Evolutionary conservation across 1,284 basidiomycete species (phyloP), one percentile per base, ranked within the genome.

Genomic region (Leccinum fuscescens): DNA sequence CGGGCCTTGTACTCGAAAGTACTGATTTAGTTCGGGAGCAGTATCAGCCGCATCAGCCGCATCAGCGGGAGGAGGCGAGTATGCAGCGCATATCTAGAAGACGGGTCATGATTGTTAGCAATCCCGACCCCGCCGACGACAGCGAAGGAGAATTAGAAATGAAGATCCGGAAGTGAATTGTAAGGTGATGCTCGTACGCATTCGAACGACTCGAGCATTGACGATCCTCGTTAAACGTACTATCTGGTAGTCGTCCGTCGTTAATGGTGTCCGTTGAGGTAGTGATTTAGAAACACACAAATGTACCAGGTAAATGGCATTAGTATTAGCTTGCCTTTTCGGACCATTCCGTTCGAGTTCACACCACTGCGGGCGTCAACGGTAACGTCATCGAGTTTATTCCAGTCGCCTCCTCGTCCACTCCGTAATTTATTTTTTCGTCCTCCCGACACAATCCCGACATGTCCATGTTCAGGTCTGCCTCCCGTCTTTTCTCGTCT

Each of bases 361-460:
- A 71, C 71, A 71, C 70, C 57, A 12, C 42, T 11, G 44, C 53
- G 56, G 44, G 29, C 49, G 7, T 33, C 59, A 48, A 55, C 60
- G 53, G 59, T 70, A 68, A 64, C 67, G 70, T 66, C 69, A 74
- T 52, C 39, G 57, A 73, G 71, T 68, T 73, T 72, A 61, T 66
- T 31, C 49, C 35, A 20, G 33, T 15, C 27, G 37, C 31, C 56
- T 46, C 14, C 56, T 57, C 55, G 15, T 55, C n/a, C 35, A 57
- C 8, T 44, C 27, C 48, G 11, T 39, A 61, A 63, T 56, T 62
- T 68, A 60, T 60, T 58, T 14, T 44, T 42, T 37, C 37, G 14
- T 17, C 14, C 24, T 53, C 53, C 44, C 49, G 27, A 27, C 27
- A 27, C 27, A 27, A 27, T 27, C 27, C 27, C 27, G 15, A 57